phyloP scores from a whole-genome alignment of 805 yeast genomes.

The Ascoidea asiatica region DNA sequence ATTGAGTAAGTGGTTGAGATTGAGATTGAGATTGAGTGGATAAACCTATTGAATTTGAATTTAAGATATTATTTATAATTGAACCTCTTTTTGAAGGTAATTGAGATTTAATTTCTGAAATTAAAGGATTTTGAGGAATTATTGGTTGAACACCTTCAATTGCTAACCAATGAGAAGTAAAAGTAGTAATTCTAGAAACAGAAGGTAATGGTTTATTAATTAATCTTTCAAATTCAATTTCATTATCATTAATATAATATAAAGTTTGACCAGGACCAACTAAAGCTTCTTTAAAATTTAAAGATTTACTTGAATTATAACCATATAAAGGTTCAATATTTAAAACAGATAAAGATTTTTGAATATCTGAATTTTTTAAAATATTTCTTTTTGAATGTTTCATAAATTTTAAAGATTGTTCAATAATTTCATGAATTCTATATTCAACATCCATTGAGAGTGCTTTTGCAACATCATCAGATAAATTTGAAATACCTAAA shows the following conservation, averaged over 20 bases:
- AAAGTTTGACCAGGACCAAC: slow-evolving; percentile 88
- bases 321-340: slow-evolving; percentile 94
- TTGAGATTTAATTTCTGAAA: slow-evolving; percentile 61
- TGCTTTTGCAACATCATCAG: slow-evolving; percentile 88
- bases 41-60: slow-evolving; percentile 25
- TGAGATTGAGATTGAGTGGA: slow-evolving; percentile 6
- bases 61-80: slow-evolving; percentile 44
- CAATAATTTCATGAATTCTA: slow-evolving; percentile 86
- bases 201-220: slow-evolving; percentile 91
- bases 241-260: slow-evolving; percentile 85
- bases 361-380: slow-evolving; percentile 69
- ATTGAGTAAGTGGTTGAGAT: neutral
- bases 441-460: slow-evolving; percentile 99
- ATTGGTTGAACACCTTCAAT: slow-evolving; percentile 98
- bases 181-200: slow-evolving; percentile 84
- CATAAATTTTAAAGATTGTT: slow-evolving; percentile 93
- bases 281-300: slow-evolving; percentile 75
- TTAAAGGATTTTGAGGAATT: slow-evolving; percentile 86
- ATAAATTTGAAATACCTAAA: slow-evolving; percentile 61
- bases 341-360: slow-evolving; percentile 67
- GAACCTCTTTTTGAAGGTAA: slow-evolving; percentile 81
- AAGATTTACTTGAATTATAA: slow-evolving; percentile 52
- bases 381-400: slow-evolving; percentile 81
- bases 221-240: slow-evolving; percentile 84
- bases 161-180: slow-evolving; percentile 95